These are phyloP conservation scores for Sporisorium reilianum DNA, from an alignment of 1,284 basidiomycete species.

Conservation along the genomic window DNA sequence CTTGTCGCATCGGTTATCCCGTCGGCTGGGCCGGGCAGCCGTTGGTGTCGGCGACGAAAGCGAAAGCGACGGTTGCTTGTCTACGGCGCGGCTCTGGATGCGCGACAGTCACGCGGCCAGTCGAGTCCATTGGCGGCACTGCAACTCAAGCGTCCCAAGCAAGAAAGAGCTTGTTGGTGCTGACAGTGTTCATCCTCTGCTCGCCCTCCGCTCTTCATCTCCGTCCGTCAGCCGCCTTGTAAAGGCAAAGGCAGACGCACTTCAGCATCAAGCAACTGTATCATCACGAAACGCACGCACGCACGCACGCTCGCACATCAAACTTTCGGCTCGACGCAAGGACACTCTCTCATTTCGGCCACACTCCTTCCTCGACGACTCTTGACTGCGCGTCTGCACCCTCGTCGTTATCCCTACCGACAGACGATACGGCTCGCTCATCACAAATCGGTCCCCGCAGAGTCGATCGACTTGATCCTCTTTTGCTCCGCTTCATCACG, in stretches of 20 bases:
- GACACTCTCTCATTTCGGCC: not conserved
- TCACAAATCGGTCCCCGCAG: not conserved
- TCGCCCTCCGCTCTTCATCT: not conserved
- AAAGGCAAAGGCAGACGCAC: constrained; percentile 9
- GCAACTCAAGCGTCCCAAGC: not conserved
- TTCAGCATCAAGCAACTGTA: constrained; percentile 18
- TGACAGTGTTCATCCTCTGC: not conserved
- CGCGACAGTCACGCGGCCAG: not conserved
- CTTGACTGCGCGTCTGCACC: not conserved
- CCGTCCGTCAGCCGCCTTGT: not conserved
- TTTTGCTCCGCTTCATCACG: not conserved
- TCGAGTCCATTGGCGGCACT: not conserved
- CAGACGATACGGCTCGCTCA: not conserved
- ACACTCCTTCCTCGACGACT: not conserved
- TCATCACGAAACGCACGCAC: constrained; percentile 1
- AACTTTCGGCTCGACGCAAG: not conserved
- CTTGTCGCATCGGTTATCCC: no score
- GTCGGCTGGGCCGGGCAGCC: not conserved
- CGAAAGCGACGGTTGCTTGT: not conserved
- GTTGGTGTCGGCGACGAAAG: not conserved
- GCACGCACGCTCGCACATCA: not conserved
- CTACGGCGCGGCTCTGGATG: not conserved
- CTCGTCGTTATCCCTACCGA: constrained; percentile 3
- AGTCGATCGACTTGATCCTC: not conserved
- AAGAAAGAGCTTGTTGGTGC: not conserved